Conservation (phyloP, 495 filamentous ascomycete species). For the Hypoxylon crocopeplum region DNA sequence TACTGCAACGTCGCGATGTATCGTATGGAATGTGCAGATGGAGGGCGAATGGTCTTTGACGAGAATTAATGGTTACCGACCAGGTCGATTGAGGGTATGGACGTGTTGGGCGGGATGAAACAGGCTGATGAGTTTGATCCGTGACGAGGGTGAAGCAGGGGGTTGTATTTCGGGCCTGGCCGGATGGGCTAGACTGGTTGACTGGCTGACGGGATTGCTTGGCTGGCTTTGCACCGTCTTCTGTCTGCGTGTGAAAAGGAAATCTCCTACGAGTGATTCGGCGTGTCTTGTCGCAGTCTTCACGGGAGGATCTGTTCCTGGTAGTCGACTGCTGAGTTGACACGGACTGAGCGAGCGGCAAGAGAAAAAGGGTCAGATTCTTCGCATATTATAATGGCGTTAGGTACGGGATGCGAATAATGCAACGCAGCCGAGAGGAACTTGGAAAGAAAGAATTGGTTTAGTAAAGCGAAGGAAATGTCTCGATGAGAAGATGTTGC, state of each 20-base stretch:
- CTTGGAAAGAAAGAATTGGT: no score
- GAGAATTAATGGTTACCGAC: constrained; percentile 19
- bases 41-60: background rate
- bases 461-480: background rate
- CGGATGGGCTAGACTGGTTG: constrained; percentile 20
- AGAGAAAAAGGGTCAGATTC: constrained; percentile 2
- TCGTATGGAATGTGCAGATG: constrained; percentile 1
- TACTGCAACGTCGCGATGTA: constrained; percentile 14
- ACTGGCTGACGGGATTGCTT: constrained; percentile 6
- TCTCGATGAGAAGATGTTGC: background rate
- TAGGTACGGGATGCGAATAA: background rate
- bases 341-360: constrained; percentile 15
- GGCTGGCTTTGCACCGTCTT: background rate
- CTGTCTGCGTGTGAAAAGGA: constrained; percentile 1
- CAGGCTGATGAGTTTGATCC: constrained; percentile 49
- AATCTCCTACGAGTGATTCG: constrained; percentile 10
- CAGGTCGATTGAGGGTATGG: constrained; percentile 1
- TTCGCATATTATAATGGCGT: constrained; percentile 15
- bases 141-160: constrained; percentile 37
- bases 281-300: constrained; percentile 14
- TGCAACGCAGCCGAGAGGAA: background rate
- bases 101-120: constrained; percentile 52
- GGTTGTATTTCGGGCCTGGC: constrained; percentile 29
- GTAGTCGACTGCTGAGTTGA: background rate
- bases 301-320: constrained; percentile 8